Conservation (phyloP, 1,139 yeast genomes). For the Candida tetrigidarum region DNA sequence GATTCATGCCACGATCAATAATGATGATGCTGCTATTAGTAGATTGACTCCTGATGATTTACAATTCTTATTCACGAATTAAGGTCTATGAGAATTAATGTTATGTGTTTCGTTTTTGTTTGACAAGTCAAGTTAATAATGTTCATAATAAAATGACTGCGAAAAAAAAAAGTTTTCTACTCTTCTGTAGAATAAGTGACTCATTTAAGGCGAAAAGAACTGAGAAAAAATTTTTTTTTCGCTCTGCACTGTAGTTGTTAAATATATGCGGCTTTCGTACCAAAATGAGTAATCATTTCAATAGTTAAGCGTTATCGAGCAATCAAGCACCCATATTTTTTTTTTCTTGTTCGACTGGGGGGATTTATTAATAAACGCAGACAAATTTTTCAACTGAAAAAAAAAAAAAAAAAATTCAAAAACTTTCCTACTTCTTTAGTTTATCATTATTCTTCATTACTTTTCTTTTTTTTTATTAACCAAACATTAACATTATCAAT, state of each 20-base stretch:
- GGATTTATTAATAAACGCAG: background rate
- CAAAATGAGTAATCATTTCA: slow-evolving; percentile 4
- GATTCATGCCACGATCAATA: slow-evolving; percentile 95
- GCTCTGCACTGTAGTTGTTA: too few species aligned
- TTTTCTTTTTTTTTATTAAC: background rate
- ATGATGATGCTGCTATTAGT: slow-evolving; percentile 88
- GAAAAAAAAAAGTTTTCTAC: background rate
- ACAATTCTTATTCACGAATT: slow-evolving; percentile 88
- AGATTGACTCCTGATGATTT: slow-evolving; percentile 90
- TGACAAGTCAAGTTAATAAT: too few species aligned
- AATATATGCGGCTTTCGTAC: slow-evolving; percentile 2
- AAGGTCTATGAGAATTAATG: too few species aligned
- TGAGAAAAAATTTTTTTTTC: background rate
- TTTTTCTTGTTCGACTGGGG: background rate
- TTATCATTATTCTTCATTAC: background rate
- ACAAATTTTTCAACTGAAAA: background rate
- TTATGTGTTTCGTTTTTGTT: too few species aligned
- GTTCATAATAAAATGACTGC: slow-evolving; percentile 4
- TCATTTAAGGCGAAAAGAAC: slow-evolving; percentile 6
- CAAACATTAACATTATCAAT: slow-evolving; percentile 1
- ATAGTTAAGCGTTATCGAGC: slow-evolving; percentile 4
- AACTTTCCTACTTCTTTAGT: background rate
- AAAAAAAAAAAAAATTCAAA: slow-evolving; percentile 7
- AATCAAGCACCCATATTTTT: too few species aligned
- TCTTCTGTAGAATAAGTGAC: too few species aligned